Conservation (phyloP, 768 basidiomycete species). For the Termitomyces sp. region DNA sequence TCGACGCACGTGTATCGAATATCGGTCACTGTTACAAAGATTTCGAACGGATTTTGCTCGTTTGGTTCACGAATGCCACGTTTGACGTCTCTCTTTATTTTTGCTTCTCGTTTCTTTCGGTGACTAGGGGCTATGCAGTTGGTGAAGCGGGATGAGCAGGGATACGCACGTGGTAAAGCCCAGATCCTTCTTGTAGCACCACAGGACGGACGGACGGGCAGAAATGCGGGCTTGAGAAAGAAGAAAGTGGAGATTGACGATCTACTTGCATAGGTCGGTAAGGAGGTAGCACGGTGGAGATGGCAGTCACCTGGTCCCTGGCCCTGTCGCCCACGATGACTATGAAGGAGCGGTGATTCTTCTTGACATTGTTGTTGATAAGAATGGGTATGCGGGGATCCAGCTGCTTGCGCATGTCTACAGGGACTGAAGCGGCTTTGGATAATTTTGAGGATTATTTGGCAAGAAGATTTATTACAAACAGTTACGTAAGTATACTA, state of each 20-base stretch:
- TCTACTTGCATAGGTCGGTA: constrained; percentile 30
- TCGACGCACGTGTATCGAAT: constrained; percentile 87
- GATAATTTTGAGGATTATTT: constrained; percentile 4
- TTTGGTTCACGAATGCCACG: constrained; percentile 90
- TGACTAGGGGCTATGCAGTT: constrained; percentile 45
- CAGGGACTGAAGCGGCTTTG: not conserved
- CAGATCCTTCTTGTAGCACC: constrained; percentile 99
- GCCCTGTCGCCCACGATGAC: constrained; percentile 94
- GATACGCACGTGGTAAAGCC: constrained; percentile 85
- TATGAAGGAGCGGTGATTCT: constrained; percentile 92
- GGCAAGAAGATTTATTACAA: constrained; percentile 5
- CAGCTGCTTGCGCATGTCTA: constrained; percentile 75
- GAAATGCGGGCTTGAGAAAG: constrained; percentile 89
- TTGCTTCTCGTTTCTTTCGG: constrained; percentile 94
- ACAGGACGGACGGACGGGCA: constrained; percentile 85
- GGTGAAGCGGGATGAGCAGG: not conserved
- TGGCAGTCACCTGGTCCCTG: constrained; percentile 72
- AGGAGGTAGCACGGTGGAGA: not conserved
- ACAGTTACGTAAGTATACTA: not conserved
- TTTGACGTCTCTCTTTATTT: constrained; percentile 95
- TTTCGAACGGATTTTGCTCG: constrained; percentile 96
- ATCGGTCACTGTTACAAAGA: constrained; percentile 97
- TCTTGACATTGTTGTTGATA: constrained; percentile 90
- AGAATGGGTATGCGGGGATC: constrained; percentile 91
- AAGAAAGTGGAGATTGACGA: constrained; percentile 94